These are phyloP conservation scores for Geranium rotundifolium DNA, from an alignment of 345 rosid genomes.

Conservation along the genomic window DNA sequence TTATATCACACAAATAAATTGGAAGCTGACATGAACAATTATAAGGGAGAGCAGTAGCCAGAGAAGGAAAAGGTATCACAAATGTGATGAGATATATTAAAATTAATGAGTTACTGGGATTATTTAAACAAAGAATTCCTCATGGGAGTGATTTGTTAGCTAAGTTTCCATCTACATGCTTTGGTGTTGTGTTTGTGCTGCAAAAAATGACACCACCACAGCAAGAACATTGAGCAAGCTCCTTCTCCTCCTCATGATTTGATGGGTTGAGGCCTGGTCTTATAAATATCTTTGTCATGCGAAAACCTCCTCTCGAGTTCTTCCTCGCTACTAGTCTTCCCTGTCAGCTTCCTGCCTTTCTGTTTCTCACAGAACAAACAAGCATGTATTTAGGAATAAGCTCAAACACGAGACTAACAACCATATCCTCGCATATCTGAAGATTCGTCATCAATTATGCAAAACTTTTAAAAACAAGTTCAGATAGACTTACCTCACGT, in stretches of 20 bases:
- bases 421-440: neutral
- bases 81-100: no score
- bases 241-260: neutral
- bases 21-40: no score
- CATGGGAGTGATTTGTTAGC: neutral
- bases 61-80: no score
- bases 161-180: neutral
- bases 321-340: neutral
- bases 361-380: neutral
- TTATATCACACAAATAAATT: no score
- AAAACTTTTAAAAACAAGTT: neutral
- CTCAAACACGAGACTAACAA: neutral
- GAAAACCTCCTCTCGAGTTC: neutral
- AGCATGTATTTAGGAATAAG: neutral
- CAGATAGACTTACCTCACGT: conserved; percentile 26
- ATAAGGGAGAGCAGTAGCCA: no score
- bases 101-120: neutral
- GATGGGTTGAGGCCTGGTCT: neutral
- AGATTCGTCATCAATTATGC: neutral
- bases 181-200: neutral
- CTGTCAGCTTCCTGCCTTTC: neutral
- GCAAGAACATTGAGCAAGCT: no score
- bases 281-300: neutral
- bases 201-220: neutral
- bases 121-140: no score